Conservation (phyloP, 208 protist species). For the Leishmania lainsoni region DNA sequence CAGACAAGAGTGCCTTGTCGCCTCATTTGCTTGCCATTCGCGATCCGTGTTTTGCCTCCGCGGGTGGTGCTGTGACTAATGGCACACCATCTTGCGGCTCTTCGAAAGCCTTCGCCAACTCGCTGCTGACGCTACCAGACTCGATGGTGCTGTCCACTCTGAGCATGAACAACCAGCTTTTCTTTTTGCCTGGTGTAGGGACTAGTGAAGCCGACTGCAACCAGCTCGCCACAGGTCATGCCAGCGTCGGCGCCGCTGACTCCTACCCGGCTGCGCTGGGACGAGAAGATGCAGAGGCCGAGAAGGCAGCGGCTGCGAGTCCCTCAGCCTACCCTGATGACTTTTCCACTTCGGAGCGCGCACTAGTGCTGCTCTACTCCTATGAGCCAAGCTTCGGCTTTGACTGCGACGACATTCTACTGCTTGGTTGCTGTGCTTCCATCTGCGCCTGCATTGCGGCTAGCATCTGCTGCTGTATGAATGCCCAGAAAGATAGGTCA, state of each 20-base stretch:
- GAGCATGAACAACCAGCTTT: neutral
- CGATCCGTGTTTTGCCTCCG: neutral
- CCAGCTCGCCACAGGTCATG: neutral
- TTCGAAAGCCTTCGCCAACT: neutral
- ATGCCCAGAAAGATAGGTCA: constrained; percentile 3
- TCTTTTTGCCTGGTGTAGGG: neutral
- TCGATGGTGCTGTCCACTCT: constrained; percentile 1
- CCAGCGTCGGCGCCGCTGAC: neutral
- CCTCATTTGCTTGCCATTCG: constrained; percentile 24
- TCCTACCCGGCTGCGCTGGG: neutral
- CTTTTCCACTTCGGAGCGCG: neutral
- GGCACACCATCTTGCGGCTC: neutral
- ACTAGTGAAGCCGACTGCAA: neutral
- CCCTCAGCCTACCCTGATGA: neutral
- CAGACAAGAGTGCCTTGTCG: neutral
- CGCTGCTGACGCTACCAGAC: constrained; percentile 2
- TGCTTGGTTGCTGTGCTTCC: constrained; percentile 15
- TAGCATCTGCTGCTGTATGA: constrained; percentile 21
- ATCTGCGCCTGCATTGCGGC: constrained; percentile 25
- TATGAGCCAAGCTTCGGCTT: constrained; percentile 18
- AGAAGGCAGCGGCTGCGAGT: neutral
- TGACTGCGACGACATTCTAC: constrained; percentile 12
- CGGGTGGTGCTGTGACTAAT: neutral
- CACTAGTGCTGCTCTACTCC: constrained; percentile 24
- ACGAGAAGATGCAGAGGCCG: neutral